These are phyloP conservation scores for Penstemon barbatus DNA, from an alignment of 257 asterid species.

Conservation along the genomic window DNA sequence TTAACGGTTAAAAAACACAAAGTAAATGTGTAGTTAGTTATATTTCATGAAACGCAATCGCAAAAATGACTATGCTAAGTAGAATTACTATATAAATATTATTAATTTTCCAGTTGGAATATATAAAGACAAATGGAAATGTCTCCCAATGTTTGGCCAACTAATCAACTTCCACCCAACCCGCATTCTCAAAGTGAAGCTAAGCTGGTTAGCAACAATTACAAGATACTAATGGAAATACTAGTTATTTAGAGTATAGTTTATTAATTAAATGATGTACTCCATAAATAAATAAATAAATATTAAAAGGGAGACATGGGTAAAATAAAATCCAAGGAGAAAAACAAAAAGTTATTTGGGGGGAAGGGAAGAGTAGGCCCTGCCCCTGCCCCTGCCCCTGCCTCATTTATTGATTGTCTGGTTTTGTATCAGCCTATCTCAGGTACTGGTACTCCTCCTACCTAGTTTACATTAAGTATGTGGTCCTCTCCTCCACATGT, in stretches of 20 bases:
- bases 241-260: too few relatives aligned
- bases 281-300: too few relatives aligned
- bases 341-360: not conserved
- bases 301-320: too few relatives aligned
- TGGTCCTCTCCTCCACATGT: slow-evolving; percentile 38
- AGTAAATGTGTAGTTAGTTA: not conserved
- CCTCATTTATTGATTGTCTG: slow-evolving; percentile 36
- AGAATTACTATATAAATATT: too few relatives aligned
- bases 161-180: not conserved
- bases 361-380: not conserved
- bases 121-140: not conserved
- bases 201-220: slow-evolving; percentile 7
- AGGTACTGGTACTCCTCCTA: not conserved
- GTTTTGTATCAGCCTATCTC: slow-evolving; percentile 10
- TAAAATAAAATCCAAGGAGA: not conserved
- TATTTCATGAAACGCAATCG: not conserved
- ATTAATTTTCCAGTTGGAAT: too few relatives aligned
- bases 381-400: slow-evolving; percentile 40
- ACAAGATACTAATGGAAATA: not conserved
- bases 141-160: slow-evolving; percentile 12
- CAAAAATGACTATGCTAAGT: too few relatives aligned
- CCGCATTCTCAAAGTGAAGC: not conserved
- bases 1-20: not conserved
- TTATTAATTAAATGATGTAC: too few relatives aligned
- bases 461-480: slow-evolving; percentile 40